Conservation (phyloP, 257 asterid genomes). For the Linderniella brevidens region DNA sequence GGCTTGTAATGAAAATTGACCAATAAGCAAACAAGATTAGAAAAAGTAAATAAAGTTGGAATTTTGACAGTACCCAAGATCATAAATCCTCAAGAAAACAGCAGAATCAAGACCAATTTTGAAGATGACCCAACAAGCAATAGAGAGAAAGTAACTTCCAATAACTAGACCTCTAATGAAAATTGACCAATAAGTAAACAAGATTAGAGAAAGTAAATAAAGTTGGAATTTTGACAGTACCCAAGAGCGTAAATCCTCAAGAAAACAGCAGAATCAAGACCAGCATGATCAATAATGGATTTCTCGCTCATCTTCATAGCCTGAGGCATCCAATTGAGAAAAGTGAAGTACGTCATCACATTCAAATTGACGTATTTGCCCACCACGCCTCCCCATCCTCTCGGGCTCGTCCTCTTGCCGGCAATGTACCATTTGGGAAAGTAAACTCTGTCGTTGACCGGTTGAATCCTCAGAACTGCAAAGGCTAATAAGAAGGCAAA, state of each 20-base stretch:
- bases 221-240: slow-evolving; percentile 20
- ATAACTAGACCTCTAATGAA: neutral
- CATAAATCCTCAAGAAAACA: slow-evolving; percentile 81
- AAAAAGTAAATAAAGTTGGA: neutral
- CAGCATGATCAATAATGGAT: slow-evolving; percentile 76
- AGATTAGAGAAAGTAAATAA: slow-evolving; percentile 1
- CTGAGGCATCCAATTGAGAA: slow-evolving; percentile 97
- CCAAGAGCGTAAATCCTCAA: slow-evolving; percentile 87
- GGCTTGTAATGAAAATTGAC: neutral
- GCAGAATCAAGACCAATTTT: too few relatives aligned
- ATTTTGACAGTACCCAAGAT: slow-evolving; percentile 54
- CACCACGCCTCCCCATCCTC: slow-evolving; percentile 51
- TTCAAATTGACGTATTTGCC: slow-evolving; percentile 68
- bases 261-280: slow-evolving; percentile 94
- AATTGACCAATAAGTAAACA: neutral
- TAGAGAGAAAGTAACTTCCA: slow-evolving; percentile 2
- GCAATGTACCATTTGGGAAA: slow-evolving; percentile 88
- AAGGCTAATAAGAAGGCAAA: slow-evolving; percentile 82
- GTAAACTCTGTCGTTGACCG: slow-evolving; percentile 85
- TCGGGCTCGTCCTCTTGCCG: slow-evolving; percentile 61
- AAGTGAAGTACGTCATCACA: slow-evolving; percentile 66
- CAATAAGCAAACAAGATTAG: neutral
- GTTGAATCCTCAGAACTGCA: slow-evolving; percentile 86
- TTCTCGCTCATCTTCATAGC: slow-evolving; percentile 84
- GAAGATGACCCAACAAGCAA: too few relatives aligned